Evolutionary conservation across 1,139 yeast genomes (phyloP).

Genomic region (Hyphopichia khmerensis): DNA sequence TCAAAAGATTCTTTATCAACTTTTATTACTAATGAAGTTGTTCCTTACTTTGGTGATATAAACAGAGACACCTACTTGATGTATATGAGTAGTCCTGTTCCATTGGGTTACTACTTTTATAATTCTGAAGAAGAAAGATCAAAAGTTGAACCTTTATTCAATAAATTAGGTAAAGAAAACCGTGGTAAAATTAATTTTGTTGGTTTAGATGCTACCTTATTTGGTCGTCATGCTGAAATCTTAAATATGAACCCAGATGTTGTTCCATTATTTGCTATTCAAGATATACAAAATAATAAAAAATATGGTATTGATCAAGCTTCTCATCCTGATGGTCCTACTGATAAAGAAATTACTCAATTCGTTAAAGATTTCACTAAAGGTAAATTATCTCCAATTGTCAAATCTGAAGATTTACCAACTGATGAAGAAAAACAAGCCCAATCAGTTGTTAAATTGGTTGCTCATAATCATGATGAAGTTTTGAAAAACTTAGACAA

Average conservation of each 20-base stretch:
- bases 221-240: constrained; percentile 86
- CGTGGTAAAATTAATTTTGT: constrained; percentile 87
- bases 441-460: constrained; percentile 72
- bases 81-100: constrained; percentile 71
- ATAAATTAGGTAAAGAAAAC: constrained; percentile 65
- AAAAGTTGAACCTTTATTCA: constrained; percentile 50
- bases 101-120: constrained; percentile 88
- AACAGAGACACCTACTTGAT: constrained; percentile 76
- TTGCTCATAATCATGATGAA: constrained; percentile 79
- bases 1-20: constrained; percentile 38
- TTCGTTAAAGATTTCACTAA: constrained; percentile 64
- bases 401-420: constrained; percentile 88
- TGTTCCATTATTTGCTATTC: constrained; percentile 90
- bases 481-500: constrained; percentile 66
- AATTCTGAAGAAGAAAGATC: constrained; percentile 66
- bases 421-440: constrained; percentile 63
- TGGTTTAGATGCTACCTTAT: constrained; percentile 77
- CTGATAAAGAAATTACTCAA: constrained; percentile 44
- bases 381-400: constrained; percentile 67
- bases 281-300: constrained; percentile 62
- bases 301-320: constrained; percentile 69
- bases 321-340: constrained; percentile 42
- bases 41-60: constrained; percentile 90
- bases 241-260: constrained; percentile 78
- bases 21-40: constrained; percentile 67